Conservation (phyloP, 371 early-diverging fungal species). For the Mucor lusitanicus region DNA sequence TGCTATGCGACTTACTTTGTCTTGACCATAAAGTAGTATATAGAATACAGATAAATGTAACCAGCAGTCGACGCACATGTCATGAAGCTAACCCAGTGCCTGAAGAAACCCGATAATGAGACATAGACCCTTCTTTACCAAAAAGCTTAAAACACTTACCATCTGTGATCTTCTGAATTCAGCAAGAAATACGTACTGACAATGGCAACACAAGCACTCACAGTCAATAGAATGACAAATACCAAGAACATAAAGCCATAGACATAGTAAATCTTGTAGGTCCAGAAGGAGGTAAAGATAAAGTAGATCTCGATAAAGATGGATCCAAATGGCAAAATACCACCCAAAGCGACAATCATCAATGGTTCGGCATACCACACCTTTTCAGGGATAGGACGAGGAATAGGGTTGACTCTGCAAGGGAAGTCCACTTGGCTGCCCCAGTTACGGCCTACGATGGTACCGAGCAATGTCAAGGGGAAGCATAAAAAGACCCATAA, state of each 20-base stretch:
- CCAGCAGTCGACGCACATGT: conserved; percentile 77
- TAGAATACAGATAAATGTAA: conserved; percentile 80
- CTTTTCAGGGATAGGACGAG: conserved; percentile 80
- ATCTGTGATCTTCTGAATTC: conserved; percentile 85
- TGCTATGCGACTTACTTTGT: conserved; percentile 61
- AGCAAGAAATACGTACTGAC: conserved; percentile 81
- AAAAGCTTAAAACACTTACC: conserved; percentile 38
- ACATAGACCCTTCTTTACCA: neutral
- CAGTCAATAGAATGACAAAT: conserved; percentile 69
- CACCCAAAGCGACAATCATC: conserved; percentile 65
- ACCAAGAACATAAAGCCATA: conserved; percentile 84
- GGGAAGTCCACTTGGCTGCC: conserved; percentile 70
- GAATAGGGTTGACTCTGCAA: conserved; percentile 82
- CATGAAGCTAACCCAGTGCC: conserved; percentile 84
- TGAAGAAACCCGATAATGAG: conserved; percentile 6
- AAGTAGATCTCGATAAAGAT: conserved; percentile 91
- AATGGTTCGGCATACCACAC: conserved; percentile 72
- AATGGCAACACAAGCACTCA: conserved; percentile 77
- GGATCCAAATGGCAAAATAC: conserved; percentile 81
- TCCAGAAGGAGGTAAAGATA: conserved; percentile 85
- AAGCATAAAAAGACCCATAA: conserved; percentile 80
- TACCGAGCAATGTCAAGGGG: conserved; percentile 79
- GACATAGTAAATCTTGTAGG: conserved; percentile 83
- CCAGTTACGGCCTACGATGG: conserved; percentile 76
- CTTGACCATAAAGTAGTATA: conserved; percentile 75